Evolutionary conservation across 176 grass and related monocot species (phyloP).

Genomic region (Ensete ventricosum): DNA sequence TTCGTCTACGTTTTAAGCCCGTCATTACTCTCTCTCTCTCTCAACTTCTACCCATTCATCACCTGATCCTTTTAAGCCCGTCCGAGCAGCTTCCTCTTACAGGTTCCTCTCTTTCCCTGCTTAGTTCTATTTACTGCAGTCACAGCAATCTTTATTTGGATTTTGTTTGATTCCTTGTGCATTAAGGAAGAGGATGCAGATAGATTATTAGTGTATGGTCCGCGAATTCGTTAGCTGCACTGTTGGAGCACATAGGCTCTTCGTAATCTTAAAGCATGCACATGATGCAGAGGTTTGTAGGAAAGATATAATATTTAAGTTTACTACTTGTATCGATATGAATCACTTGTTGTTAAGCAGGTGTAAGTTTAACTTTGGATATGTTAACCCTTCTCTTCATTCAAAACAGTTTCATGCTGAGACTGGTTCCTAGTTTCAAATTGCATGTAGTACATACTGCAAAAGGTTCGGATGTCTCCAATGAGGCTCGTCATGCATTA

Average conservation of each 20-base stretch:
- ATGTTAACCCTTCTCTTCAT: neutral
- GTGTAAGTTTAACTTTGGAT: neutral
- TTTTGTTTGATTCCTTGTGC: neutral
- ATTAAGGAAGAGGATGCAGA: neutral
- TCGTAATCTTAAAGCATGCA: neutral
- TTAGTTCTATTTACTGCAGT: no score
- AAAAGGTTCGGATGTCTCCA: neutral
- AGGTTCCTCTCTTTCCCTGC: no score
- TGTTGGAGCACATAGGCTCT: neutral
- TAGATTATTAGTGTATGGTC: neutral
- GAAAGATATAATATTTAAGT: neutral
- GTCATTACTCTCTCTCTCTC: neutral
- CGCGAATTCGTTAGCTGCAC: neutral
- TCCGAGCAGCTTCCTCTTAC: no score
- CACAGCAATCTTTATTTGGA: no score
- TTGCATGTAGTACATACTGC: neutral
- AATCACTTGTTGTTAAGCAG: neutral
- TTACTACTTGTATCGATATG: neutral
- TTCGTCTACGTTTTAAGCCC: neutral
- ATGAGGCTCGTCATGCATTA: no score
- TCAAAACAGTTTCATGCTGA: neutral
- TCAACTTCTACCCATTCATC: neutral
- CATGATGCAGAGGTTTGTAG: neutral
- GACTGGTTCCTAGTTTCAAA: no score
- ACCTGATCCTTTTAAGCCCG: neutral